Percentiles rank a stretch among this genome's conserved stretches.
Evolutionary conservation across 2,329 filamentous ascomycete genomes (phyloP).

Genomic region (Fusarium musae): DNA sequence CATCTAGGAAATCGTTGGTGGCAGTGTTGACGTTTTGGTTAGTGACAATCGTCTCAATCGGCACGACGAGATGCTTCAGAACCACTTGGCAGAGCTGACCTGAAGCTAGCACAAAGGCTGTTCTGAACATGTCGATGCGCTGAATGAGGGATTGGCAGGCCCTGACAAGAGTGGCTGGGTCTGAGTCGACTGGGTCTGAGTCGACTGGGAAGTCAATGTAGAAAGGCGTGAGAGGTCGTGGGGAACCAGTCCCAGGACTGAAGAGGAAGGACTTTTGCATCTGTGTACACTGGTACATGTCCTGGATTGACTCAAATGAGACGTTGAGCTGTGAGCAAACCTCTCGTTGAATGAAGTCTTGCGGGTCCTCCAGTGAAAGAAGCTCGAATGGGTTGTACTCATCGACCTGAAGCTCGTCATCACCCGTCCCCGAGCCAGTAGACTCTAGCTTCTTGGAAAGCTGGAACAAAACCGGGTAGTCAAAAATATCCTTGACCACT

Average conservation of each 20-base stretch:
- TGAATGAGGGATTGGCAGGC: background rate
- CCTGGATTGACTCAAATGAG: background rate
- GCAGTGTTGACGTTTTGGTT: background rate
- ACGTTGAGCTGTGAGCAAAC: background rate
- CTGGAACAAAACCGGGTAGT: slow-evolving; percentile 4
- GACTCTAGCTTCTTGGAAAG: background rate
- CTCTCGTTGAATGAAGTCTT: background rate
- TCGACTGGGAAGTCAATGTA: slow-evolving; percentile 6
- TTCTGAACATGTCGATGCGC: slow-evolving; percentile 18
- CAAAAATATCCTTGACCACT: slow-evolving; percentile 13
- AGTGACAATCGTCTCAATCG: background rate
- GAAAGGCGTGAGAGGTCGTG: background rate
- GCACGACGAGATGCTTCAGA: background rate
- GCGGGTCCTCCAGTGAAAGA: background rate
- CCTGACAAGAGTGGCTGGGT: background rate
- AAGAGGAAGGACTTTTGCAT: slow-evolving; percentile 11
- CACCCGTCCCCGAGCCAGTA: background rate
- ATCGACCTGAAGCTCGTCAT: background rate
- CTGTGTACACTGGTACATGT: background rate
- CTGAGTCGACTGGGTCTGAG: background rate
- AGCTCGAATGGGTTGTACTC: background rate
- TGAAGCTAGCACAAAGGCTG: background rate
- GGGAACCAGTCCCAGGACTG: background rate
- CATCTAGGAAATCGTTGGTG: background rate
- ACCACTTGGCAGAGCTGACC: slow-evolving; percentile 9